Evolutionary conservation across 2,329 filamentous ascomycete genomes (phyloP).

Genomic region (Trichoderma sp.): DNA sequence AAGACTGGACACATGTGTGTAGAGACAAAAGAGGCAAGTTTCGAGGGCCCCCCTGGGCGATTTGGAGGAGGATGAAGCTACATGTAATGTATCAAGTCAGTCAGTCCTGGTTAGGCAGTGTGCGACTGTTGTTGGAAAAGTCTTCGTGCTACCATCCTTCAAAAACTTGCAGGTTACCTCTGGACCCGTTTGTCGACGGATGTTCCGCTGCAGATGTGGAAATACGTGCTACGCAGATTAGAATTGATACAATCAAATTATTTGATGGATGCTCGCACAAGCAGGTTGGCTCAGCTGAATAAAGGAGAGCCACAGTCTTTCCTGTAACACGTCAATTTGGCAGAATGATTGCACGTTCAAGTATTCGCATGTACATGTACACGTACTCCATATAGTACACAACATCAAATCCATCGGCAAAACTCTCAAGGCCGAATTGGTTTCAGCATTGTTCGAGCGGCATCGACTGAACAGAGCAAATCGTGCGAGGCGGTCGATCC

Average conservation of each 20-base stretch:
- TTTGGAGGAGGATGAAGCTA: neutral
- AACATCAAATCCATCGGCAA: neutral
- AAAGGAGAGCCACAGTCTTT: neutral
- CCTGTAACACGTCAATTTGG: neutral
- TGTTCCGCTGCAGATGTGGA: slow-evolving; percentile 7
- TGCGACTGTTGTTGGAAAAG: neutral
- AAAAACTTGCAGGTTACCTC: neutral
- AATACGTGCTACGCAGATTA: neutral
- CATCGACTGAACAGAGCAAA: neutral
- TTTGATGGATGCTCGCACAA: neutral
- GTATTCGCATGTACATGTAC: neutral
- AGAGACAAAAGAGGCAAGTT: neutral
- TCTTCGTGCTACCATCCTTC: neutral
- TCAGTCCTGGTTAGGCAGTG: neutral
- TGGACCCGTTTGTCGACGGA: neutral
- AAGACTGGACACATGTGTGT: neutral
- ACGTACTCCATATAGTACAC: neutral
- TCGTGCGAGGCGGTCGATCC: neutral
- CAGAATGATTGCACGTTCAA: neutral
- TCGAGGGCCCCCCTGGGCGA: neutral
- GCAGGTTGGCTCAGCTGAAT: neutral
- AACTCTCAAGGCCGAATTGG: neutral
- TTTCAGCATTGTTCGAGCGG: slow-evolving; percentile 6
- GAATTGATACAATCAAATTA: neutral
- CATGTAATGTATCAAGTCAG: neutral